Evolutionary conservation across 2,329 filamentous ascomycete genomes (phyloP), one percentile per base, ranked within the genome.

Genomic region (Phyllosticta citriasiana): DNA sequence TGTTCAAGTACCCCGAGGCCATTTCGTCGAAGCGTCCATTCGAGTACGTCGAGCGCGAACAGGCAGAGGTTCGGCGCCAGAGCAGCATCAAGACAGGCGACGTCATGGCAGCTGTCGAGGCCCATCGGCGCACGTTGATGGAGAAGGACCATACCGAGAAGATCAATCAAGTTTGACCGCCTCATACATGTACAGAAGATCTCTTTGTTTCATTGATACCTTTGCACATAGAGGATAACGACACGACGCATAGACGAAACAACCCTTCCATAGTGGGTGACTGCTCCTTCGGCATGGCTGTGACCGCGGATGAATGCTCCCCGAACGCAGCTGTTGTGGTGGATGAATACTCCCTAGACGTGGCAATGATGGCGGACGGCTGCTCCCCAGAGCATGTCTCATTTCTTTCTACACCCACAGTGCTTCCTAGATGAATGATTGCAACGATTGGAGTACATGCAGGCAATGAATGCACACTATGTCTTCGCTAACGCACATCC

Each of bases 41-140:
- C n/a, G 75, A 78, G 62, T 82, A 77, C 57, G 76, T 79, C 19
- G 76, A 81, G 62, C 74, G 74, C 14, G 78, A 82, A 64, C 72
- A 78, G 57, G 69, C 70, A 59, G 71, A 61, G 55, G 35, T 61
- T 22, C 33, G 59, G 16, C 54, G 70, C 33, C 63, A 63, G 22
- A 63, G 61, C 53, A 60, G 53, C 59, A 58, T 64, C 26, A 51
- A 55, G 40, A 52, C 59, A 2, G 59, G 55, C 16, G 62, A 62
- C 16, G 55, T 62, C 3, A 30, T 57, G 3, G 57, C 33, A 6
- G 67, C 66, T 3, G 66, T 66, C 57, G 62, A 27, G 30, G 51
- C 25, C 14, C 55, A 63, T 50, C 33, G 57, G 12, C 50, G 57
- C 12, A 53, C 54, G 16, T 5, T 60, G 9, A 52, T 24, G 6